Conservation (phyloP, 164 flowering plant species). For the Cinnamomum chago region DNA sequence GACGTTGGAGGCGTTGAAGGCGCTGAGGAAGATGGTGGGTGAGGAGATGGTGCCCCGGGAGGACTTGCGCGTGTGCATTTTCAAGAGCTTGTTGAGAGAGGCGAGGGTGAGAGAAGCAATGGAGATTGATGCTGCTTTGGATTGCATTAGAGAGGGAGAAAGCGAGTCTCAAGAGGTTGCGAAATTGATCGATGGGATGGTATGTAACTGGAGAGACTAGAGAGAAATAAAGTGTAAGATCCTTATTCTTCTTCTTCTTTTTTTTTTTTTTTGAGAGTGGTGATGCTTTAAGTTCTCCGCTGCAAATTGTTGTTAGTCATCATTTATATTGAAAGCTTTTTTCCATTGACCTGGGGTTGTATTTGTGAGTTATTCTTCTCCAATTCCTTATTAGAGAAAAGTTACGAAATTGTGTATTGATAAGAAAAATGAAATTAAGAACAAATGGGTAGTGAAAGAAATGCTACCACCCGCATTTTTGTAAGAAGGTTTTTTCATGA, state of each 20-base stretch:
- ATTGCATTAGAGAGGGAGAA: background rate
- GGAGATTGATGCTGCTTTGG: slow-evolving; percentile 8
- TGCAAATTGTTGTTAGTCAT: too few species aligned
- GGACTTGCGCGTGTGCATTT: slow-evolving; percentile 5
- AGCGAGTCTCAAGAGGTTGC: background rate
- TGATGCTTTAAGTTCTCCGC: background rate
- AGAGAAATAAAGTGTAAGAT: background rate
- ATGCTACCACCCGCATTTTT: too few species aligned
- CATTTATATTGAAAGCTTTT: too few species aligned
- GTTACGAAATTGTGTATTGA: too few species aligned
- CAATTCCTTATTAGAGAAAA: too few species aligned
- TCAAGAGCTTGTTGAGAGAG: slow-evolving; percentile 14
- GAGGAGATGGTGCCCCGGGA: background rate
- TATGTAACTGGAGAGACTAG: background rate
- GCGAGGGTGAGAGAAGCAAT: slow-evolving; percentile 16
- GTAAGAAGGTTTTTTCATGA: too few species aligned
- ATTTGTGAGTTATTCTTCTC: too few species aligned
- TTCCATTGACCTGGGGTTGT: too few species aligned
- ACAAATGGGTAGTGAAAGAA: too few species aligned
- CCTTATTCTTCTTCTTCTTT: background rate
- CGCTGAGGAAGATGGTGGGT: slow-evolving; percentile 5
- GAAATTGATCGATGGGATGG: slow-evolving; percentile 2
- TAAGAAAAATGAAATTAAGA: too few species aligned
- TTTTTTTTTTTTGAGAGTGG: background rate
- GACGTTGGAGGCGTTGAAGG: slow-evolving; percentile 12